These are phyloP conservation scores for Ilex paraguariensis DNA, from an alignment of 305 asterid species.

Conservation along the genomic window DNA sequence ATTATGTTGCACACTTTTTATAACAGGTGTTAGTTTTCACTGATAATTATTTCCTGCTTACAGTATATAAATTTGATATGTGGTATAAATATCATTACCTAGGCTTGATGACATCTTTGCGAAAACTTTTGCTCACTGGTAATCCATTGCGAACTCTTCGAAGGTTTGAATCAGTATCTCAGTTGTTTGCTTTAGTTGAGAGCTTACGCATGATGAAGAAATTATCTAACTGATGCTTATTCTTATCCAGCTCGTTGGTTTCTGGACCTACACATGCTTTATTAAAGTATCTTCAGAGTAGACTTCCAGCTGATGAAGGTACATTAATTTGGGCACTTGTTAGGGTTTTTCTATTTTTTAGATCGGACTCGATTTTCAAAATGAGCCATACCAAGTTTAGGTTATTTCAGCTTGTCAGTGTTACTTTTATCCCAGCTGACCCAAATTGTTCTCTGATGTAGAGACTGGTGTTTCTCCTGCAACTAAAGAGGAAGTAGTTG, in stretches of 20 bases:
- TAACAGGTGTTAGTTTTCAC: too few relatives aligned
- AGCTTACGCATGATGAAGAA: slow-evolving; percentile 14
- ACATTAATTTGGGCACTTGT: slow-evolving; percentile 19
- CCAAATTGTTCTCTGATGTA: slow-evolving; percentile 19
- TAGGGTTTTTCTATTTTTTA: not conserved
- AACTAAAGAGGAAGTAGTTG: slow-evolving; percentile 52
- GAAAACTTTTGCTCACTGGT: slow-evolving; percentile 87
- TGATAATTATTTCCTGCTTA: too few relatives aligned
- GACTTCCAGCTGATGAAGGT: slow-evolving; percentile 94
- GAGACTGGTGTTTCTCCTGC: slow-evolving; percentile 57
- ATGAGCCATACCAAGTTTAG: too few relatives aligned
- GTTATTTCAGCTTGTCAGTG: too few relatives aligned
- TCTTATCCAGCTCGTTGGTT: slow-evolving; percentile 70
- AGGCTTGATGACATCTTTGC: slow-evolving; percentile 92
- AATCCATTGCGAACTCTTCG: slow-evolving; percentile 94
- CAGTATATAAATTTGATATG: too few relatives aligned
- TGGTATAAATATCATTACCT: slow-evolving; percentile 4
- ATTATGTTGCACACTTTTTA: too few relatives aligned
- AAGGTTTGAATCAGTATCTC: slow-evolving; percentile 49
- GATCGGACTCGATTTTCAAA: too few relatives aligned
- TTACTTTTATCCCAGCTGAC: not conserved
- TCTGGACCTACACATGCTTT: slow-evolving; percentile 87
- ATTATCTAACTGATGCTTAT: slow-evolving; percentile 15
- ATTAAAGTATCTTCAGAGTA: slow-evolving; percentile 76
- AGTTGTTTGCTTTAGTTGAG: slow-evolving; percentile 11